Percentiles rank a stretch among this genome's conserved stretches.
phyloP scores from a whole-genome alignment of 83 land plant genomes.

The Picea abies region DNA sequence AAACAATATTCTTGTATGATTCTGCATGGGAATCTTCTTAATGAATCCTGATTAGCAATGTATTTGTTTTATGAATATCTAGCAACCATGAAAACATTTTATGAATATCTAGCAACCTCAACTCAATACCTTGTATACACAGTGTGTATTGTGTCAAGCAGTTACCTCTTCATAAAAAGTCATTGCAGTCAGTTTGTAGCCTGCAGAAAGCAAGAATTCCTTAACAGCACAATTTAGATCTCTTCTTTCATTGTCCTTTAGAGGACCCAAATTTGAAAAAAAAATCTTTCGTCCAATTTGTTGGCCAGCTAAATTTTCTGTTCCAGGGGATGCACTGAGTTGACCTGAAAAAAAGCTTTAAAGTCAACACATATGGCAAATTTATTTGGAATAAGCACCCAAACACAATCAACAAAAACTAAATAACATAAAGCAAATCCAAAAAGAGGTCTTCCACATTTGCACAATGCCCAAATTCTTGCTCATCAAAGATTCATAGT shows the following conservation, averaged over 20 bases:
- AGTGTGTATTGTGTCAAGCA: not conserved
- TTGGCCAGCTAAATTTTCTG: conserved; percentile 20
- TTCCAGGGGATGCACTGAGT: conserved; percentile 4
- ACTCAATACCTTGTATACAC: not conserved
- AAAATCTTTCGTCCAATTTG: conserved; percentile 23
- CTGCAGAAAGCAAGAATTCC: conserved; percentile 89
- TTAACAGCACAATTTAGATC: conserved; percentile 92
- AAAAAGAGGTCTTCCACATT: not conserved
- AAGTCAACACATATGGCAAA: not conserved
- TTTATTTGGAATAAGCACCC: not conserved
- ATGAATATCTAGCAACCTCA: not conserved
- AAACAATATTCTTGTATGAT: not conserved
- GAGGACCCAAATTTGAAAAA: conserved; percentile 54
- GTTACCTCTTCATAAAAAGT: conserved; percentile 96
- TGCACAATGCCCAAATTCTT: not conserved
- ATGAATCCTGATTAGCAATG: not conserved
- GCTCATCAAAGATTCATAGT: no score
- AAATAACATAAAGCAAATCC: not conserved
- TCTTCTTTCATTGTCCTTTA: conserved; percentile 76
- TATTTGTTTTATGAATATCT: not conserved
- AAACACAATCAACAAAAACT: not conserved
- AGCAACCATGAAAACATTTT: not conserved
- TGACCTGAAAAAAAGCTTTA: not conserved
- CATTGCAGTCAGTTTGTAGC: conserved; percentile 96
- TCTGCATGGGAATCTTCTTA: not conserved